phyloP scores from a whole-genome alignment of 2,329 filamentous ascomycete species.

The Claviceps digitariae region DNA sequence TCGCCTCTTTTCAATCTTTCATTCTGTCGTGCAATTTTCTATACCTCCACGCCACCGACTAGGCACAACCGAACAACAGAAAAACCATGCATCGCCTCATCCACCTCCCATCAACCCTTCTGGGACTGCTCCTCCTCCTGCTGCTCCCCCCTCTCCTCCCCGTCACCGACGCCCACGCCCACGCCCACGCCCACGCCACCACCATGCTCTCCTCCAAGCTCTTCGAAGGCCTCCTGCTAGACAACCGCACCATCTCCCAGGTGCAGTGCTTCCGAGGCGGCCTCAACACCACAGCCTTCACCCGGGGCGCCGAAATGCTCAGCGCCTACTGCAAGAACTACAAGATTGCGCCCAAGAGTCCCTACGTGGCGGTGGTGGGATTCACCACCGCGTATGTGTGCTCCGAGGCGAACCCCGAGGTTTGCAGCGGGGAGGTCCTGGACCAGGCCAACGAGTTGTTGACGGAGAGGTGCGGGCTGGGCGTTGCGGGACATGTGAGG shows the following conservation, averaged over 20 bases:
- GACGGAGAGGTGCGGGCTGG: not conserved
- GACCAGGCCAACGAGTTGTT: not conserved
- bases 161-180: not conserved
- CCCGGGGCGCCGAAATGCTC: not conserved
- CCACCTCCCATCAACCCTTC: not conserved
- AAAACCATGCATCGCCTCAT: not conserved
- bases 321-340: not conserved
- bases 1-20: not conserved
- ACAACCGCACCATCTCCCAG: not conserved
- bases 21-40: too few species aligned
- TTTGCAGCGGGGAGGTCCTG: not conserved
- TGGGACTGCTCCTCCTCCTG: not conserved
- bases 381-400: constrained; percentile 2
- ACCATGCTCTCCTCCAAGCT: not conserved
- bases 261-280: not conserved
- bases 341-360: not conserved
- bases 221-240: not conserved
- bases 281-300: not conserved
- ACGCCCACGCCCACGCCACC: not conserved
- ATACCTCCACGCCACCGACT: too few species aligned
- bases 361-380: not conserved
- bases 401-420: not conserved
- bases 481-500: not conserved
- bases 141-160: not conserved
- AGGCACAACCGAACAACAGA: too few species aligned